A percentile compares a stretch with the other conserved stretches of the same genome.
Evolutionary conservation across 2,329 filamentous ascomycete genomes (phyloP).

Genomic region (Scedosporium aurantiacum): DNA sequence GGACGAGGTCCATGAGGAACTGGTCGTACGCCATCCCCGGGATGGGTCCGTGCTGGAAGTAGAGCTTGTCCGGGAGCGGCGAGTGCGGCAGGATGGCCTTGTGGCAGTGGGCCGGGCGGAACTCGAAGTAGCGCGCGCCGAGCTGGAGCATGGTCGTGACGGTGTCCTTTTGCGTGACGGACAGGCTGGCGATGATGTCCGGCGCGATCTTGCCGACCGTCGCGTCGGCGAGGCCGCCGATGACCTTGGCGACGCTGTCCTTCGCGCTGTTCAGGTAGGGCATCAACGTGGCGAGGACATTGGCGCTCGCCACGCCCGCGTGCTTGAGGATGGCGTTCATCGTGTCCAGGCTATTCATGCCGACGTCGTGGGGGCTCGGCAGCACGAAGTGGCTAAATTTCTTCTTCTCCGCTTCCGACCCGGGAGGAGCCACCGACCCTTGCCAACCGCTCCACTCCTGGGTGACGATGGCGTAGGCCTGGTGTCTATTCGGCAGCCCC

Average conservation of each 20-base stretch:
- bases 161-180: slow-evolving; percentile 39
- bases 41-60: slow-evolving; percentile 39
- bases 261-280: slow-evolving; percentile 5
- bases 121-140: slow-evolving; percentile 41
- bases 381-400: slow-evolving; percentile 32
- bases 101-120: slow-evolving; percentile 36
- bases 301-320: slow-evolving; percentile 17
- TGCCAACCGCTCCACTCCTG: slow-evolving; percentile 32
- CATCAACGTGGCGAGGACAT: slow-evolving; percentile 16
- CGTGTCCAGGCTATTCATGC: slow-evolving; percentile 39
- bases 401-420: slow-evolving; percentile 24
- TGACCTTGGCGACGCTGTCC: slow-evolving; percentile 17
- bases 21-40: slow-evolving; percentile 35
- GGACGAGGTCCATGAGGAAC: slow-evolving; percentile 28
- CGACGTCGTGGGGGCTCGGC: slow-evolving; percentile 34
- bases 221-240: slow-evolving; percentile 12
- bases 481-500: slow-evolving; percentile 29
- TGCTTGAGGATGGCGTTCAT: slow-evolving; percentile 26
- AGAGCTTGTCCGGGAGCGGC: slow-evolving; percentile 31
- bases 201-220: slow-evolving; percentile 21
- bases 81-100: slow-evolving; percentile 22
- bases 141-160: slow-evolving; percentile 31
- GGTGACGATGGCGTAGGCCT: slow-evolving; percentile 34
- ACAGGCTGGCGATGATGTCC: slow-evolving; percentile 34
- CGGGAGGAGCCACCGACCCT: slow-evolving; percentile 26